Conservation (phyloP, 2,329 filamentous ascomycete species). For the Aspergillus jensenii region DNA sequence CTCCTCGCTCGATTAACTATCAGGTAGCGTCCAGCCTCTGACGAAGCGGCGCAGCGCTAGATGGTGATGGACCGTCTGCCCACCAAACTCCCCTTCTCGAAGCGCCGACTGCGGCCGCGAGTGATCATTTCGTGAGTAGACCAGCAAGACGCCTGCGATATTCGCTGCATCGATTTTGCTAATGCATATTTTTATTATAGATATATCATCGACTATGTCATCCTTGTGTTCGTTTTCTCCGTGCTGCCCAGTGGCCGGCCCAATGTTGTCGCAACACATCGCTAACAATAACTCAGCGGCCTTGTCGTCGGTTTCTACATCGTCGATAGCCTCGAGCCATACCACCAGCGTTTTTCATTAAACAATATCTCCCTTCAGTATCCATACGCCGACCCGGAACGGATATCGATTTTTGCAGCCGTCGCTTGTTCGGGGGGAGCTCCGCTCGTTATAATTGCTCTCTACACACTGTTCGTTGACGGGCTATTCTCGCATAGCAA, state of each 20-base stretch:
- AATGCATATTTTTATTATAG: slow-evolving; percentile 29
- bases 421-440: slow-evolving; percentile 51
- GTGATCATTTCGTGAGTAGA: slow-evolving; percentile 53
- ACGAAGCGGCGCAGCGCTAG: neutral
- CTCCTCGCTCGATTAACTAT: too few relatives aligned
- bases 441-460: slow-evolving; percentile 52
- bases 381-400: slow-evolving; percentile 56
- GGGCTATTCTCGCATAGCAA: slow-evolving; percentile 57
- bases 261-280: neutral
- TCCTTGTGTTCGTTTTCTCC: slow-evolving; percentile 51
- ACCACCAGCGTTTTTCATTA: slow-evolving; percentile 59
- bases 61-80: slow-evolving; percentile 32
- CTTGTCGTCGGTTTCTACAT: slow-evolving; percentile 53
- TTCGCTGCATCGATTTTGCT: neutral
- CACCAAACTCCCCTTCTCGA: slow-evolving; percentile 53
- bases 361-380: slow-evolving; percentile 59
- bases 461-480: slow-evolving; percentile 60
- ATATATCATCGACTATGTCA: slow-evolving; percentile 60
- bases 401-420: slow-evolving; percentile 52
- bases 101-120: slow-evolving; percentile 51
- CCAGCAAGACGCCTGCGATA: neutral
- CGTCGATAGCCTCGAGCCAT: slow-evolving; percentile 55
- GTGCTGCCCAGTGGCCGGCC: neutral
- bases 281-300: slow-evolving; percentile 38
- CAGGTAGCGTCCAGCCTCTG: too few relatives aligned